phyloP scores from a whole-genome alignment of 805 yeast genomes.

The Wickerhamiella hasegawae region DNA sequence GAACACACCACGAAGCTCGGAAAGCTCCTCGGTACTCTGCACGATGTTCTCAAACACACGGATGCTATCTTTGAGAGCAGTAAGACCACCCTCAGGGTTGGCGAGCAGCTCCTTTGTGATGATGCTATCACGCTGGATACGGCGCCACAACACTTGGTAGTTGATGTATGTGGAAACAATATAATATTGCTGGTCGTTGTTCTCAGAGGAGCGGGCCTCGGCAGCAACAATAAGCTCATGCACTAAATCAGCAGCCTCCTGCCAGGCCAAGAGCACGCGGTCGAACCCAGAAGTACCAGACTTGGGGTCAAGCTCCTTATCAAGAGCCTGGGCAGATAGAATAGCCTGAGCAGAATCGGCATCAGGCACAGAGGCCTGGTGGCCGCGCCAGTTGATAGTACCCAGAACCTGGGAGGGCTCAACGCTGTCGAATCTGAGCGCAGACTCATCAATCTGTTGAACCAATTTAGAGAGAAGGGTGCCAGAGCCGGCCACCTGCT shows the following conservation, averaged over 20 bases:
- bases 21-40: constrained; percentile 38
- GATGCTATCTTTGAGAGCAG: constrained; percentile 4
- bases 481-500: constrained; percentile 23
- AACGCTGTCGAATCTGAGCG: constrained; percentile 11
- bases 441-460: constrained; percentile 19
- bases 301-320: constrained; percentile 11
- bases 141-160: constrained; percentile 47
- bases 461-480: constrained; percentile 29
- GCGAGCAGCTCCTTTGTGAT: constrained; percentile 15
- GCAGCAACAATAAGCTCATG: constrained; percentile 35
- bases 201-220: constrained; percentile 19
- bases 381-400: constrained; percentile 40
- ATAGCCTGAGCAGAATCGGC: constrained; percentile 47
- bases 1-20: constrained; percentile 83
- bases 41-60: constrained; percentile 37
- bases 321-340: constrained; percentile 16
- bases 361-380: constrained; percentile 47
- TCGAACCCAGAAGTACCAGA: constrained; percentile 29
- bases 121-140: constrained; percentile 55
- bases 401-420: constrained; percentile 23
- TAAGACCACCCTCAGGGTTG: constrained; percentile 1
- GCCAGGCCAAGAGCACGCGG: constrained; percentile 44
- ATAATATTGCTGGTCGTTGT: constrained; percentile 49
- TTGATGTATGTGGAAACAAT: constrained; percentile 61
- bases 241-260: constrained; percentile 49